Evolutionary conservation across 148 eudicot species (phyloP).

Genomic region (Camellia granthamiana): DNA sequence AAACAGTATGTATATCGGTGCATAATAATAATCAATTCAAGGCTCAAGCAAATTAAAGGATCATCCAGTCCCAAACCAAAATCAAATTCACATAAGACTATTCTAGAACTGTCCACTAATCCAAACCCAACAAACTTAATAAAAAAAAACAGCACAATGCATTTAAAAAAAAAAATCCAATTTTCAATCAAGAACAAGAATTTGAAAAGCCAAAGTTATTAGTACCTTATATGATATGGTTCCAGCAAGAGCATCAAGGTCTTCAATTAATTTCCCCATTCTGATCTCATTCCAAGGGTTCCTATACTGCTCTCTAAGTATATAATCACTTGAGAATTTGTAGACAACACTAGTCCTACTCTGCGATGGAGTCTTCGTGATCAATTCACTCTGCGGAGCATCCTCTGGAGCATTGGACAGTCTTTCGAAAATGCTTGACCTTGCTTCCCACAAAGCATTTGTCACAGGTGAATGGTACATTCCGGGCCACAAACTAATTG

Average conservation of each 20-base stretch:
- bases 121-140: not conserved
- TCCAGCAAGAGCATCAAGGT: slow-evolving; percentile 96
- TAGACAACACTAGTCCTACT: slow-evolving; percentile 72
- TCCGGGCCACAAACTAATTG: slow-evolving; percentile 87
- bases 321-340: slow-evolving; percentile 59
- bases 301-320: slow-evolving; percentile 80
- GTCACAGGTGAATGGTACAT: slow-evolving; percentile 91
- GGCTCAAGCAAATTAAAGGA: slow-evolving; percentile 1
- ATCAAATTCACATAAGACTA: not conserved
- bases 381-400: slow-evolving; percentile 32
- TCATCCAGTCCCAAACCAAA: not conserved
- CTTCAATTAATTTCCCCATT: slow-evolving; percentile 86
- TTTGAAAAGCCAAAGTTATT: not conserved
- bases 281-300: slow-evolving; percentile 90
- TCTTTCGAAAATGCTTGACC: slow-evolving; percentile 57
- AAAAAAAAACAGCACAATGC: not conserved
- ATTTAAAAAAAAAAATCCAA: not conserved
- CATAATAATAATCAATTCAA: not conserved
- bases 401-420: slow-evolving; percentile 16
- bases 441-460: slow-evolving; percentile 89
- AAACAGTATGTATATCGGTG: not conserved
- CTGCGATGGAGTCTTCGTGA: slow-evolving; percentile 50
- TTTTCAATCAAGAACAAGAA: not conserved
- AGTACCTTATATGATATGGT: slow-evolving; percentile 81
- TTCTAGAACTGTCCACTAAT: not conserved